Base-by-base conservation (phyloP, 345 rosid genomes). In the Viola odorata region DNA sequence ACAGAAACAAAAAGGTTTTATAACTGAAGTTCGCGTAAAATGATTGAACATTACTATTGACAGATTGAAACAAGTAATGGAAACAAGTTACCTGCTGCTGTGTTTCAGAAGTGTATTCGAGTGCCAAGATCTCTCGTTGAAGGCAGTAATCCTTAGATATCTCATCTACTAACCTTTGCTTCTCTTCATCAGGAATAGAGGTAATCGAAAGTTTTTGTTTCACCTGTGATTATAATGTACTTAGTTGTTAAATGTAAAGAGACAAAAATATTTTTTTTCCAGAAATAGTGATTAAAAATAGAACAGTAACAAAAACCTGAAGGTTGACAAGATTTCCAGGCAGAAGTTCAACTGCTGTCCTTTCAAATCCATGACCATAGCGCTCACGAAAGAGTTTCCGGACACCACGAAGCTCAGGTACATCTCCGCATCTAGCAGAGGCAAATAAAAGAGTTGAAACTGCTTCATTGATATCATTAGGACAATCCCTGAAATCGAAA, bases 401-500 rank as follows among this genome's bases (percentile, higher is more conserved):
- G 15, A 87, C 72, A 11, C 14, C 45, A 0, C 75, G 52, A 55
- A 94, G 87, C 78, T 94, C 95, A 7, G 84, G 96, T 53, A 94
- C 68, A 47, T 88, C 96, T 8, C 92, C 92, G 49, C 95, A 86
- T 61, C 96, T 82, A 5, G 91, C 76, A 37, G 97, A 94, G 47
- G 96, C 91, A 74, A 69, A 94, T 66, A 90, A 76, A 16, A 88
- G 86, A 66, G 80, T 94, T 7, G 97, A 90, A 80, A 88, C 80
- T n/a, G 96, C 96, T 81, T 90, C 96, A 3, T 82, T 86, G 64
- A 88, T 73, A 37, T 88, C 87, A 63, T 86, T 80, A 12, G 85
- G 84, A 68, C 82, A 74, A 53, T 80, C 89, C 80, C 96, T 89
- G 77, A 65, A 65, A 12, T n/a, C 0, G 50, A 47, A 42, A 47